A percentile compares a stretch with the other conserved stretches of the same genome.
These are phyloP conservation scores for Dryadomyces quercivorus DNA, from an alignment of 2,329 filamentous ascomycete genomes.

Conservation along the genomic window DNA sequence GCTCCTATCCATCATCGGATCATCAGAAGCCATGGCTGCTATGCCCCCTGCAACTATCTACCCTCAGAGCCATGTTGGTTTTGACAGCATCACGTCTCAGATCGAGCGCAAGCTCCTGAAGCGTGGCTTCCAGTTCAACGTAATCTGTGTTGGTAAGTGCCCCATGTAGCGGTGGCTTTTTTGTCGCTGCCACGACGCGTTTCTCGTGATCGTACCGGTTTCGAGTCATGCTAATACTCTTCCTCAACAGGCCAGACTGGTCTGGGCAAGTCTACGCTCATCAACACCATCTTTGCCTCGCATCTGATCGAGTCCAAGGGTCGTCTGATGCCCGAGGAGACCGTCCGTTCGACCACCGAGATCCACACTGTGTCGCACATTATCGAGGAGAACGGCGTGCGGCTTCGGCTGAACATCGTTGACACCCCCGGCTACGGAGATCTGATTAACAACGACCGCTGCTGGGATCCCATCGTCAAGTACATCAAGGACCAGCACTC, in stretches of 20 bases:
- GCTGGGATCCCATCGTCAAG: constrained; percentile 99
- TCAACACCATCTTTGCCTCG: constrained; percentile 99
- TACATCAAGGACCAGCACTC: constrained; percentile 99
- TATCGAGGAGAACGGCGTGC: constrained; percentile 98
- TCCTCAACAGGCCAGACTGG: constrained; percentile 73
- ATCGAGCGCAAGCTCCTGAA: constrained; percentile 99
- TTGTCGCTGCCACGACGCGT: neutral
- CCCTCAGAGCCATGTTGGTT: constrained; percentile 97
- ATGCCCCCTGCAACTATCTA: constrained; percentile 65
- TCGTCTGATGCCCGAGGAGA: constrained; percentile 82
- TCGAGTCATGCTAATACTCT: neutral
- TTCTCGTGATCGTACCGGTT: neutral
- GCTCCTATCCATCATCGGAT: constrained; percentile 5
- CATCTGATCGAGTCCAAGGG: constrained; percentile 99
- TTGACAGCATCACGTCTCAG: constrained; percentile 99
- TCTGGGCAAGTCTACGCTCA: constrained; percentile 95
- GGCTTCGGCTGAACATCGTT: constrained; percentile 94
- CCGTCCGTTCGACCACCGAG: constrained; percentile 89
- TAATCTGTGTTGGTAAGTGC: constrained; percentile 86
- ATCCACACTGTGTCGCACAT: constrained; percentile 97
- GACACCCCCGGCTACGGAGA: constrained; percentile 98
- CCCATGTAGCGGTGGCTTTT: neutral
- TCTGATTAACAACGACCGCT: constrained; percentile 98
- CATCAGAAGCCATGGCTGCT: constrained; percentile 34
- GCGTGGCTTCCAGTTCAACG: constrained; percentile 98